Conservation (phyloP, 2,329 filamentous ascomycete genomes). For the Monosporascus sp. region DNA sequence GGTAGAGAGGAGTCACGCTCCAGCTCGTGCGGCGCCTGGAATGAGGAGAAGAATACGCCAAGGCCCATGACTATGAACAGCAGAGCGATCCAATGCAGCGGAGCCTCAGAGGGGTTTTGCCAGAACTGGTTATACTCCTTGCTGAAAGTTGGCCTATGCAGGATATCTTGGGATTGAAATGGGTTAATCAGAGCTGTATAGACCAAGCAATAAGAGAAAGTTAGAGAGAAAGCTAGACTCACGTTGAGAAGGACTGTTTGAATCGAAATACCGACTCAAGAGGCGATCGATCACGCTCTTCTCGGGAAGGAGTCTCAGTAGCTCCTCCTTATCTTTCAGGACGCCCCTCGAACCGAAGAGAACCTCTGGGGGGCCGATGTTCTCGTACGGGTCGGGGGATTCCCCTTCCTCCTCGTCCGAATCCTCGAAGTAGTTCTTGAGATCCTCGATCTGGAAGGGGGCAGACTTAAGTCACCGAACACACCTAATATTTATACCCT, state of each 20-base stretch:
- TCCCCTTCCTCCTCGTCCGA: constrained; percentile 30
- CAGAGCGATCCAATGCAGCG: constrained; percentile 45
- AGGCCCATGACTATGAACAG: constrained; percentile 43
- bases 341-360: constrained; percentile 36
- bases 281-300: constrained; percentile 43
- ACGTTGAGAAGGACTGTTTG: constrained; percentile 48
- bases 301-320: constrained; percentile 44
- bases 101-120: constrained; percentile 32
- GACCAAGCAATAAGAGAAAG: constrained; percentile 3
- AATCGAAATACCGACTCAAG: constrained; percentile 49
- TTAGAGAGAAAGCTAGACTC: constrained; percentile 13
- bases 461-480: background rate
- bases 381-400: constrained; percentile 23
- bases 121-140: constrained; percentile 48
- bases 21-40: constrained; percentile 39
- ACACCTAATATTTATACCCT: background rate
- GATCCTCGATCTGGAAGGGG: constrained; percentile 48
- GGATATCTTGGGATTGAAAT: constrained; percentile 35
- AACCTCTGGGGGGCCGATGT: constrained; percentile 35
- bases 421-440: constrained; percentile 53
- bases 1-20: constrained; percentile 33
- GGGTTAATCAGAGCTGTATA: background rate
- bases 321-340: constrained; percentile 37
- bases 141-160: constrained; percentile 49
- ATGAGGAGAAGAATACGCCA: constrained; percentile 40